Conservation (phyloP, 768 basidiomycete species). For the Leucocoprinus birnbaumii region DNA sequence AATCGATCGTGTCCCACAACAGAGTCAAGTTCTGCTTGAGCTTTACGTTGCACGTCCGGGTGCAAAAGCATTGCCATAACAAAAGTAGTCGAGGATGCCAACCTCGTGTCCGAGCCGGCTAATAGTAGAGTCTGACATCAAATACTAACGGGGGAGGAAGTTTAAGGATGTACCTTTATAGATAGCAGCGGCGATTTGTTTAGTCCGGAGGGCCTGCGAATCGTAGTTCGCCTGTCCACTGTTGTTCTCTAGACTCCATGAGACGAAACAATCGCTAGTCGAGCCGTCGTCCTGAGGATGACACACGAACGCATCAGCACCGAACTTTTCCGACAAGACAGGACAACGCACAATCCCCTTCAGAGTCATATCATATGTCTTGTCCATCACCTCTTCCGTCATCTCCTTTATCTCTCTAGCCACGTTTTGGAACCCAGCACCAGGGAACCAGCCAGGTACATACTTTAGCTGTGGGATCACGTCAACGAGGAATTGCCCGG, state of each 20-base stretch:
- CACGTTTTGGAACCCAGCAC: no score
- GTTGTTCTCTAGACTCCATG: background rate
- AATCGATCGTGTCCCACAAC: conserved; percentile 17
- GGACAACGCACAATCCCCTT: background rate
- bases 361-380: background rate
- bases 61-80: conserved; percentile 12
- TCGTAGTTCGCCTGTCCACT: background rate
- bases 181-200: no score
- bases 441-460: background rate
- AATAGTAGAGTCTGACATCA: background rate
- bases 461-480: conserved; percentile 4
- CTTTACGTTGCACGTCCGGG: conserved; percentile 17
- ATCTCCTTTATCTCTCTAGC: background rate
- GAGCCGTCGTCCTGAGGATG: background rate
- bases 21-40: conserved; percentile 23
- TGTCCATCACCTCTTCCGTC: background rate
- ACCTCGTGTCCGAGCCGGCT: conserved; percentile 9
- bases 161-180: no score
- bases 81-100: background rate
- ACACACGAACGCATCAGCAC: background rate
- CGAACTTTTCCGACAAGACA: background rate
- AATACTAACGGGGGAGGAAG: no score
- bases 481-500: conserved; percentile 9
- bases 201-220: no score
- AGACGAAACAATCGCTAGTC: background rate